phyloP scores from a whole-genome alignment of 1,284 basidiomycete genomes.

The Phylloboletellus chloephorus region DNA sequence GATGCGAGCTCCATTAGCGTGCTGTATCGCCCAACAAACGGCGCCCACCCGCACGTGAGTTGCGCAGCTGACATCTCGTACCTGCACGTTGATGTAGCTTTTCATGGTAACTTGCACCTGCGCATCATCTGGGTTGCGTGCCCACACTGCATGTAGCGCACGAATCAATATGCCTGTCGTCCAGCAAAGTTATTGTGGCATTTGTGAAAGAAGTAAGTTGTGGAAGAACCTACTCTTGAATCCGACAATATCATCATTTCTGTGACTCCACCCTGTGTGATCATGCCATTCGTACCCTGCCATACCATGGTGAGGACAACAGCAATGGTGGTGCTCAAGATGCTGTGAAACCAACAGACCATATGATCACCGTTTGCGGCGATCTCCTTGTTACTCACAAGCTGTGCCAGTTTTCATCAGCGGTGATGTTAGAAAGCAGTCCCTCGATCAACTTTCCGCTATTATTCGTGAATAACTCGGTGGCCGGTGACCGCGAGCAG shows the following conservation, averaged over 20 bases:
- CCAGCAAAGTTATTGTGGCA: background rate
- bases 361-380: background rate
- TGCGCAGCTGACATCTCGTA: conserved; percentile 13
- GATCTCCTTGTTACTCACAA: conserved; percentile 27
- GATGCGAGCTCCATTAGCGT: conserved; percentile 11
- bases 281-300: conserved; percentile 44
- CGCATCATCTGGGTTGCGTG: conserved; percentile 33
- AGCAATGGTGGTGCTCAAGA: conserved; percentile 35
- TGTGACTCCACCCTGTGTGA: conserved; percentile 43
- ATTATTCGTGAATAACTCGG: conserved; percentile 49
- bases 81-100: conserved; percentile 48
- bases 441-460: conserved; percentile 49
- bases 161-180: conserved; percentile 42
- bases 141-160: conserved; percentile 42
- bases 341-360: conserved; percentile 24
- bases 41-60: background rate
- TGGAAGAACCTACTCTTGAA: conserved; percentile 40
- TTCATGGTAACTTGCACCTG: conserved; percentile 38
- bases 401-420: conserved; percentile 36
- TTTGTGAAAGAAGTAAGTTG: background rate
- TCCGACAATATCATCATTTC: conserved; percentile 42
- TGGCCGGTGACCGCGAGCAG: conserved; percentile 39
- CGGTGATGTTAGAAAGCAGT: conserved; percentile 39
- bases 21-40: background rate
- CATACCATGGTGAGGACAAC: conserved; percentile 40